Evolutionary conservation across 1,284 basidiomycete genomes (phyloP).

Genomic region (Apiotrichum sp.): DNA sequence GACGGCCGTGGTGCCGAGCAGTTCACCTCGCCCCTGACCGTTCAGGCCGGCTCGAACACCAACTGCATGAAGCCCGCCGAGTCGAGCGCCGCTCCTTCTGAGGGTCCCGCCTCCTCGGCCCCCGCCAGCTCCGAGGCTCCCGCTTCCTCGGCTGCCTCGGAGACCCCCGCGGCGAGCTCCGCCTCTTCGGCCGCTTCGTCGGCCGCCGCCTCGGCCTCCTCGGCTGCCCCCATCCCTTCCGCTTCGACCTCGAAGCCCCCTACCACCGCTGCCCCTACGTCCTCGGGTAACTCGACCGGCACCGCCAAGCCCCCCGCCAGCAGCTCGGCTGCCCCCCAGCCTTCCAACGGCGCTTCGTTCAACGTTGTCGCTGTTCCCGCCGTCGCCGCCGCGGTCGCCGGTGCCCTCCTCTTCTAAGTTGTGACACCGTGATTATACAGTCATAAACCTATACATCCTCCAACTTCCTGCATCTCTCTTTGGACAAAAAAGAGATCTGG

Average conservation of each 20-base stretch:
- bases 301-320: slow-evolving; percentile 12
- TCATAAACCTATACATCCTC: not conserved
- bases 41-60: slow-evolving; percentile 28
- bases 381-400: slow-evolving; percentile 31
- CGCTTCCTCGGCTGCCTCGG: not conserved
- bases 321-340: slow-evolving; percentile 16
- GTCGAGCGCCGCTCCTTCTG: slow-evolving; percentile 4
- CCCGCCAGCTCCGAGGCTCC: slow-evolving; percentile 7
- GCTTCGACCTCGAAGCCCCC: slow-evolving; percentile 7
- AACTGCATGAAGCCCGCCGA: slow-evolving; percentile 21
- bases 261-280: slow-evolving; percentile 7
- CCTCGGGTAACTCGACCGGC: slow-evolving; percentile 10
- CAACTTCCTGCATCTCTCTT: too few species aligned
- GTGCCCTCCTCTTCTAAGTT: slow-evolving; percentile 32
- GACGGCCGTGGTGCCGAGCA: slow-evolving; percentile 31
- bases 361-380: slow-evolving; percentile 25
- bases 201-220: not conserved
- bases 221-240: not conserved
- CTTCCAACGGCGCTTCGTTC: slow-evolving; percentile 3
- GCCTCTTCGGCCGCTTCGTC: not conserved
- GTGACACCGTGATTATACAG: too few species aligned
- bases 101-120: slow-evolving; percentile 2
- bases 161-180: not conserved
- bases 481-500: too few species aligned
- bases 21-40: slow-evolving; percentile 32